phyloP scores from a whole-genome alignment of 1,139 yeast species.

The Debaryomycetaceae sp. region DNA sequence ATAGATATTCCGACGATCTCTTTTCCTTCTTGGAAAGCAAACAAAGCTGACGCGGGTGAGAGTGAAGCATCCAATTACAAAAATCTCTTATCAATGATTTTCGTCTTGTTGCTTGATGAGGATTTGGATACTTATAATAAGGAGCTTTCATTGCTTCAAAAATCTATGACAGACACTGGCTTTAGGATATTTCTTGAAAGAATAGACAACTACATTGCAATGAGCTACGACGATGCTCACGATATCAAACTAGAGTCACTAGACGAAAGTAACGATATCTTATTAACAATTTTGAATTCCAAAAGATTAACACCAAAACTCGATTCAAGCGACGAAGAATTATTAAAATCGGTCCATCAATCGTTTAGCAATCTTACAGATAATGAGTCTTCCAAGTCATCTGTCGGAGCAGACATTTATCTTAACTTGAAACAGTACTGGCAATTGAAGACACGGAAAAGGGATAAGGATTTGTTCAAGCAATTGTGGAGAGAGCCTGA shows the following conservation, averaged over 20 bases:
- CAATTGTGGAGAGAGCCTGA: conserved; percentile 85
- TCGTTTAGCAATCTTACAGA: conserved; percentile 20
- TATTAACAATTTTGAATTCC: conserved; percentile 23
- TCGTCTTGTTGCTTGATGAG: conserved; percentile 71
- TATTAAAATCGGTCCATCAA: conserved; percentile 9
- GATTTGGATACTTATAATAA: conserved; percentile 67
- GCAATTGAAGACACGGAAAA: conserved; percentile 60
- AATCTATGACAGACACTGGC: conserved; percentile 13
- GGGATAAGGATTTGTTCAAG: conserved; percentile 72
- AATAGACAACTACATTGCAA: conserved; percentile 21
- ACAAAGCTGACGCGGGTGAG: conserved; percentile 10
- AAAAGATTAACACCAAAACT: conserved; percentile 17
- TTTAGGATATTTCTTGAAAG: conserved; percentile 22
- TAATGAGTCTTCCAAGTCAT: conserved; percentile 11
- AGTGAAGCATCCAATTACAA: conserved; percentile 27
- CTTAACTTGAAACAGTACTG: conserved; percentile 58
- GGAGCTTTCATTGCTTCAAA: conserved; percentile 48
- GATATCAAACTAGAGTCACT: conserved; percentile 23
- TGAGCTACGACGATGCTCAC: conserved; percentile 14
- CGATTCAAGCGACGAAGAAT: background rate
- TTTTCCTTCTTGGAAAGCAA: conserved; percentile 18
- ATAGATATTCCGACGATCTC: conserved; percentile 58
- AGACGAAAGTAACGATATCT: conserved; percentile 17
- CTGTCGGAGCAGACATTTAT: conserved; percentile 27
- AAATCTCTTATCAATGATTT: conserved; percentile 68